Percentiles rank a stretch among this genome's conserved stretches.
These are phyloP conservation scores for Umbelopsis isabellina DNA, from an alignment of 192 early-diverging fungal genomes.

Conservation along the genomic window DNA sequence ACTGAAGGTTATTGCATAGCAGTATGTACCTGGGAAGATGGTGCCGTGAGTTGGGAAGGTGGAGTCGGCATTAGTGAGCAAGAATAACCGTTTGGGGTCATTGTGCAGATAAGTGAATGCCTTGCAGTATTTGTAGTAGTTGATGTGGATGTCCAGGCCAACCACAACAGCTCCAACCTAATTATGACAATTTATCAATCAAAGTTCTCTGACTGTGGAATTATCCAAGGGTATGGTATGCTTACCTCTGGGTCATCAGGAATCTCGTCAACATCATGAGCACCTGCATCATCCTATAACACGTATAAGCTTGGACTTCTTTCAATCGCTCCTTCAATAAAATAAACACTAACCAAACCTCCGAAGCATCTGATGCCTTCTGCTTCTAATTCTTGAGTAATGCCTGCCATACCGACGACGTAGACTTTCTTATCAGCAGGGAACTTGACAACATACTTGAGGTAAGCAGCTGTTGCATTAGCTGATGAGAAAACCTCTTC, in stretches of 20 bases:
- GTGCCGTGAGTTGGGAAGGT: slow-evolving; percentile 83
- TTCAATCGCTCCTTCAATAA: too few relatives aligned
- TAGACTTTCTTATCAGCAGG: slow-evolving; percentile 90
- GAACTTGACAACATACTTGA: slow-evolving; percentile 81
- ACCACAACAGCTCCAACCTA: slow-evolving; percentile 88
- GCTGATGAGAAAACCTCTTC: slow-evolving; percentile 94
- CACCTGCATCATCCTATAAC: slow-evolving; percentile 46
- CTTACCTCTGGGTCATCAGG: slow-evolving; percentile 50
- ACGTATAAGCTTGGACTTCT: too few relatives aligned
- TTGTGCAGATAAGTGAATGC: slow-evolving; percentile 83
- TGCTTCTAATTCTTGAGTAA: slow-evolving; percentile 80
- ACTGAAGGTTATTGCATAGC: not conserved
- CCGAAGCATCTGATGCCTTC: slow-evolving; percentile 74
- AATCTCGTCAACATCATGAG: slow-evolving; percentile 56
- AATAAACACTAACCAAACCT: slow-evolving; percentile 39
- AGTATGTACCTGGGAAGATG: slow-evolving; percentile 67
- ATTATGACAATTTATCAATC: not conserved
- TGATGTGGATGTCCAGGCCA: slow-evolving; percentile 91
- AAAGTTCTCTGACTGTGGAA: not conserved
- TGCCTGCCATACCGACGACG: slow-evolving; percentile 88
- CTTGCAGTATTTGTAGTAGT: slow-evolving; percentile 91
- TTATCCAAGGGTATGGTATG: not conserved
- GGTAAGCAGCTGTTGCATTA: slow-evolving; percentile 91
- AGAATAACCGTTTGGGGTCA: slow-evolving; percentile 76
- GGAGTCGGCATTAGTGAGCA: slow-evolving; percentile 92